These are phyloP conservation scores for Fusarium graminum DNA, from an alignment of 2,329 filamentous ascomycete species.

Conservation along the genomic window DNA sequence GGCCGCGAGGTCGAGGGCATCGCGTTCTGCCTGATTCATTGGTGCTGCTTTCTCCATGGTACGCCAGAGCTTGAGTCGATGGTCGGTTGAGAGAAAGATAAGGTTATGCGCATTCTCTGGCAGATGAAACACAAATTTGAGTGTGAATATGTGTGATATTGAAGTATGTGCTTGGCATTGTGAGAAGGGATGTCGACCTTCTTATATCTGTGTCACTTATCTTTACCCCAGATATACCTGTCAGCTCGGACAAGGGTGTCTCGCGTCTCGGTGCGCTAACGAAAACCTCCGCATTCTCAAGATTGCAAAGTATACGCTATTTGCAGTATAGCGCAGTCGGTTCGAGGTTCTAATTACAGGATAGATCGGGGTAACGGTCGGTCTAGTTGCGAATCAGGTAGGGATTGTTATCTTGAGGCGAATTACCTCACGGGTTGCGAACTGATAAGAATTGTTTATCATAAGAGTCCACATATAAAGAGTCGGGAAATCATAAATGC, in stretches of 20 bases:
- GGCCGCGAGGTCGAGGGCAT: conserved; percentile 54
- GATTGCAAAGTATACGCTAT: conserved; percentile 35
- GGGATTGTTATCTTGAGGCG: conserved; percentile 17
- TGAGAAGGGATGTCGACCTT: not conserved
- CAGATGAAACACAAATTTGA: not conserved
- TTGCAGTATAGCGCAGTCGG: conserved; percentile 30
- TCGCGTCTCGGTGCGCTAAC: conserved; percentile 16
- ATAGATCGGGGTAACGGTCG: conserved; percentile 8
- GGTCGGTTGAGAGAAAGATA: conserved; percentile 11
- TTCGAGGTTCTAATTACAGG: conserved; percentile 13
- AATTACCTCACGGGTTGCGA: conserved; percentile 14
- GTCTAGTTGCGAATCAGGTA: not conserved
- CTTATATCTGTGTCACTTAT: conserved; percentile 36
- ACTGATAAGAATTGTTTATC: conserved; percentile 11
- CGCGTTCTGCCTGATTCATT: conserved; percentile 43
- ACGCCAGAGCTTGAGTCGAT: conserved; percentile 41
- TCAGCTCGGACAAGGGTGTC: not conserved
- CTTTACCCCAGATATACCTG: conserved; percentile 27
- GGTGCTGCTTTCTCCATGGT: conserved; percentile 41
- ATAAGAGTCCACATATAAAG: not conserved
- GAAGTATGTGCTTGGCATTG: not conserved
- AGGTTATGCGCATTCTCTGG: conserved; percentile 42
- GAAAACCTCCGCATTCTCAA: conserved; percentile 15
- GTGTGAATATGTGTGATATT: not conserved
- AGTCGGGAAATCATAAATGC: not conserved